These are phyloP conservation scores for Quercus tomentella DNA, from an alignment of 331 rosid species.

Conservation along the genomic window DNA sequence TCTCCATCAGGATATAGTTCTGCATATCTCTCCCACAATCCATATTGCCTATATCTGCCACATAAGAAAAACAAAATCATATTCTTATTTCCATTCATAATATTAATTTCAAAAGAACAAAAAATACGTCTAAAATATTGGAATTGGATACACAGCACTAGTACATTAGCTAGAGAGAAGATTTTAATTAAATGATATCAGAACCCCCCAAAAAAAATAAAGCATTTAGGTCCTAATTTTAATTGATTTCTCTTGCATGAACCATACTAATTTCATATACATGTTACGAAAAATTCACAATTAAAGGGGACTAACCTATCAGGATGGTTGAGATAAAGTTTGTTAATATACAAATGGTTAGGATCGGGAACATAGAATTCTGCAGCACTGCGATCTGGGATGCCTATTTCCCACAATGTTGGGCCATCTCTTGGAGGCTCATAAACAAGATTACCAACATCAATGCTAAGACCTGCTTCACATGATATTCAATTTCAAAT, in stretches of 20 bases:
- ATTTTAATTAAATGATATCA: background rate
- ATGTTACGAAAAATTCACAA: background rate
- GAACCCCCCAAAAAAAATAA: too few relatives aligned
- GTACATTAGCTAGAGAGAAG: background rate
- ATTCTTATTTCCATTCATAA: too few relatives aligned
- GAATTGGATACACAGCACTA: too few relatives aligned
- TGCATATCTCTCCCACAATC: conserved; percentile 90
- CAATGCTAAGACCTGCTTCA: conserved; percentile 46
- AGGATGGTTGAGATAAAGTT: conserved; percentile 63
- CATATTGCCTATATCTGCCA: conserved; percentile 77
- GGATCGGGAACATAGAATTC: conserved; percentile 83
- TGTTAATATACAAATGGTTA: conserved; percentile 65
- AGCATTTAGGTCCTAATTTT: too few relatives aligned
- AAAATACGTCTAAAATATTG: too few relatives aligned
- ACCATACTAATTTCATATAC: background rate
- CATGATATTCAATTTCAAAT: background rate
- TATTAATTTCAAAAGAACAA: too few relatives aligned
- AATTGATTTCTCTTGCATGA: background rate
- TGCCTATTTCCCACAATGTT: conserved; percentile 92
- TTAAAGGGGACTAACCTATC: conserved; percentile 52
- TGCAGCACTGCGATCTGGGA: conserved; percentile 78
- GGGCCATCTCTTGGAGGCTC: conserved; percentile 88
- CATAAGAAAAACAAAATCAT: background rate
- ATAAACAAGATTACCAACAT: conserved; percentile 46
- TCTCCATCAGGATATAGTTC: conserved; percentile 68